Conservation (phyloP, 2,329 filamentous ascomycete species). For the Diaporthe amygdali region DNA sequence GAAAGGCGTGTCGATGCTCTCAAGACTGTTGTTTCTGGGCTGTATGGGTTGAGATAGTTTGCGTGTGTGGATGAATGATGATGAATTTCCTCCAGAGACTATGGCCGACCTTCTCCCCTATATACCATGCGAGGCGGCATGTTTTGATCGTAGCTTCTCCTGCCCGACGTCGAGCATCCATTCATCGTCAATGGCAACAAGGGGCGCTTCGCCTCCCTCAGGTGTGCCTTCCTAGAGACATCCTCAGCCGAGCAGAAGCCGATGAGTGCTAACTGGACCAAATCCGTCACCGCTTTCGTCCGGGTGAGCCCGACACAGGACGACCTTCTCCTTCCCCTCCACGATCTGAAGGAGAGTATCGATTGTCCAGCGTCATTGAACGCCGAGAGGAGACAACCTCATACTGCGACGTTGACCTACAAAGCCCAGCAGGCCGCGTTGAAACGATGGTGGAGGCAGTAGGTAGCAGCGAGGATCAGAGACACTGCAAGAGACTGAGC, state of each 20-base stretch:
- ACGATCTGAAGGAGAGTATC: not conserved
- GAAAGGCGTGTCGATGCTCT: not conserved
- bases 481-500: not conserved
- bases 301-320: conserved; percentile 11
- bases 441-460: not conserved
- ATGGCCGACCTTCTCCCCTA: not conserved
- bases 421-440: not conserved
- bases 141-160: conserved; percentile 12
- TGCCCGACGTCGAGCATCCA: not conserved
- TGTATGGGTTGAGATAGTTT: not conserved
- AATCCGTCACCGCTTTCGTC: not conserved
- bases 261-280: not conserved
- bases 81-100: not conserved
- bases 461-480: not conserved
- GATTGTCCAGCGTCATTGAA: not conserved
- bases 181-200: not conserved
- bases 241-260: not conserved
- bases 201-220: not conserved
- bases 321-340: not conserved
- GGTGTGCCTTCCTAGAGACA: conserved; percentile 16
- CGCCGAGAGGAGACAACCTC: not conserved
- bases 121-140: not conserved
- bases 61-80: not conserved
- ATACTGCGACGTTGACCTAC: not conserved
- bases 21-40: not conserved